Evolutionary conservation across 1,284 basidiomycete genomes (phyloP).

Genomic region (Apiotrichum siamense): DNA sequence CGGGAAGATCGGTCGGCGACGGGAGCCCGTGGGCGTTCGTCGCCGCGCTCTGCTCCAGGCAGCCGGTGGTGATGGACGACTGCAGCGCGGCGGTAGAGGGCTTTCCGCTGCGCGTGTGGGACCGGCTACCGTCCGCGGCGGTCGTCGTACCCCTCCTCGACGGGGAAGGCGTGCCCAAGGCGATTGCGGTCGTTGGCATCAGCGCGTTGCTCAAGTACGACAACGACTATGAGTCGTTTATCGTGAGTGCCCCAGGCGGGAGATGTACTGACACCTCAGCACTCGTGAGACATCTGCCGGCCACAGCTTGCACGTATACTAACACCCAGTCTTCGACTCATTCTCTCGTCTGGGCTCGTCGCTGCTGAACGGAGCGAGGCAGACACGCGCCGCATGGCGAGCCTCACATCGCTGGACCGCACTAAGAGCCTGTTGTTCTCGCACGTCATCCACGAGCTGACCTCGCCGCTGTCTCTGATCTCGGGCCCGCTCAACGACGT

Average conservation of each 20-base stretch:
- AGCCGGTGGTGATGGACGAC: constrained; percentile 41
- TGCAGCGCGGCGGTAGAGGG: constrained; percentile 32
- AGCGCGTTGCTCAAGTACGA: constrained; percentile 43
- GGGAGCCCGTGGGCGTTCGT: constrained; percentile 33
- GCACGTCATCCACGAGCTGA: constrained; percentile 45
- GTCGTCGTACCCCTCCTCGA: constrained; percentile 46
- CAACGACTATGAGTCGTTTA: constrained; percentile 42
- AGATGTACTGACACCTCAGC: constrained; percentile 1
- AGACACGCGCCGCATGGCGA: constrained; percentile 40
- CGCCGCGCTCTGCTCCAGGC: constrained; percentile 30
- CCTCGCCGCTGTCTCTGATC: constrained; percentile 48
- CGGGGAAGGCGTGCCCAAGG: constrained; percentile 32
- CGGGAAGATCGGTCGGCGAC: too few relatives aligned
- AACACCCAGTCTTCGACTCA: neutral
- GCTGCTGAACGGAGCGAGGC: constrained; percentile 17
- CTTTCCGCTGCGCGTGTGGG: constrained; percentile 42
- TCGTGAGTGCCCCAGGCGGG: constrained; percentile 20
- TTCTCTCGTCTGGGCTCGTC: neutral
- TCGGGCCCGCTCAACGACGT: constrained; percentile 41
- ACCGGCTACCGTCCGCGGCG: constrained; percentile 41
- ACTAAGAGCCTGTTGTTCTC: constrained; percentile 44
- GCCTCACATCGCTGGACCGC: constrained; percentile 46
- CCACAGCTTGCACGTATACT: constrained; percentile 19
- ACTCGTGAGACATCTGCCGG: constrained; percentile 21
- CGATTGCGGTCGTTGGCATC: constrained; percentile 46